A percentile compares a stretch with the other conserved stretches of the same genome.
These are phyloP conservation scores for Exophiala viscosa DNA, from an alignment of 2,329 filamentous ascomycete genomes.

Conservation along the genomic window DNA sequence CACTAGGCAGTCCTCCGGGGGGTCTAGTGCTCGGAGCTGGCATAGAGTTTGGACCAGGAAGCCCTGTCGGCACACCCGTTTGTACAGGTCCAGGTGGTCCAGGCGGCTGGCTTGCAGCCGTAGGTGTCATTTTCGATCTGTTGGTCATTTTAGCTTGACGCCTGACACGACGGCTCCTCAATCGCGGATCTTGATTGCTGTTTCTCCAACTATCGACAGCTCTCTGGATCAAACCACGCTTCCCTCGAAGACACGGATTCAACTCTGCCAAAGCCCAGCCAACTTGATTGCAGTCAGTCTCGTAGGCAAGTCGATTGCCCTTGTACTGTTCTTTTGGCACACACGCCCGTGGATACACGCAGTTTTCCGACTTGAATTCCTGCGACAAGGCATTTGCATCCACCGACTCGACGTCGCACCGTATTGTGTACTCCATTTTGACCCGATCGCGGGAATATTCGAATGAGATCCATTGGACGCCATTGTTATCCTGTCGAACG, in stretches of 20 bases:
- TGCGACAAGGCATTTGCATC: constrained; percentile 77
- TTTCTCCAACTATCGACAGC: constrained; percentile 99
- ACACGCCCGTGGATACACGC: constrained; percentile 93
- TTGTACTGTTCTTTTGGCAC: constrained; percentile 94
- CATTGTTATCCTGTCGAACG: constrained; percentile 90
- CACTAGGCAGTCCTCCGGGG: constrained; percentile 64
- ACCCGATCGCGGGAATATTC: constrained; percentile 95
- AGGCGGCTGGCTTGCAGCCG: constrained; percentile 61
- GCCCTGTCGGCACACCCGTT: constrained; percentile 61
- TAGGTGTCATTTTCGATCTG: constrained; percentile 66
- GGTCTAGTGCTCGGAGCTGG: constrained; percentile 35
- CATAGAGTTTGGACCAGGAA: constrained; percentile 62
- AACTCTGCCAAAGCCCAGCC: constrained; percentile 96
- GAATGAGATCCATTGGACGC: constrained; percentile 98
- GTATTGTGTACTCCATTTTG: constrained; percentile 99
- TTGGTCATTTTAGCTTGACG: constrained; percentile 95
- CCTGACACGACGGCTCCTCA: constrained; percentile 86
- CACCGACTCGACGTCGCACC: constrained; percentile 95
- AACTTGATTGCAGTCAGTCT: constrained; percentile 98
- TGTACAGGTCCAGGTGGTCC: constrained; percentile 60
- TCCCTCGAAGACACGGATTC: constrained; percentile 85
- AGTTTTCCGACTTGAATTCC: constrained; percentile 98
- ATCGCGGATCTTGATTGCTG: constrained; percentile 90
- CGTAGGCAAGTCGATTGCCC: constrained; percentile 91
- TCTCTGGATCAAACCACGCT: constrained; percentile 91